phyloP scores from a whole-genome alignment of 164 flowering plant species.

The grape (Vitis vinifera) region DNA sequence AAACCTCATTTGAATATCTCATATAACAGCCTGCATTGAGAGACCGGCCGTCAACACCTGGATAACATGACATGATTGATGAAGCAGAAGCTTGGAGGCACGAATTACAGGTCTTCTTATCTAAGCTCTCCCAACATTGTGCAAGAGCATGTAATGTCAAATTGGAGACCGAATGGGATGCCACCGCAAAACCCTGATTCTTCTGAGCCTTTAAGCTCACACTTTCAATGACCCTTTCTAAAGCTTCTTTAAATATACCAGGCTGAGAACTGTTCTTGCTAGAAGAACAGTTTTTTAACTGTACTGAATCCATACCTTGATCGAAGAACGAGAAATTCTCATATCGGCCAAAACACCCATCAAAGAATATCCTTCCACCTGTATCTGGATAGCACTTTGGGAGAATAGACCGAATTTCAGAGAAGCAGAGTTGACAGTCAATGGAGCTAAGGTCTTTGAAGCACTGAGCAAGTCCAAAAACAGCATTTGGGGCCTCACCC shows the following conservation, averaged over 20 bases:
- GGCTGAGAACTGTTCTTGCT: neutral
- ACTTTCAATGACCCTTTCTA: slow-evolving; percentile 6
- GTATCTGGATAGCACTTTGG: slow-evolving; percentile 12
- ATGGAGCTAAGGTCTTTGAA: slow-evolving; percentile 17
- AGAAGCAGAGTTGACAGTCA: slow-evolving; percentile 20
- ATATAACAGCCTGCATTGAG: slow-evolving; percentile 21
- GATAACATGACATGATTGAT: slow-evolving; percentile 16
- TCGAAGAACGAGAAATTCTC: slow-evolving; percentile 17
- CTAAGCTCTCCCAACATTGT: slow-evolving; percentile 22
- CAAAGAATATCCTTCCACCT: slow-evolving; percentile 13
- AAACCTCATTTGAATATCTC: slow-evolving; percentile 17
- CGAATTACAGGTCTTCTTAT: slow-evolving; percentile 13
- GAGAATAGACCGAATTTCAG: slow-evolving; percentile 11
- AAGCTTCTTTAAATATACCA: neutral
- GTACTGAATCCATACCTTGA: slow-evolving; percentile 5
- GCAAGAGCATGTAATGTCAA: slow-evolving; percentile 12
- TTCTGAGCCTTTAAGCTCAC: slow-evolving; percentile 10
- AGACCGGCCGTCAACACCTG: slow-evolving; percentile 17
- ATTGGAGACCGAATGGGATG: slow-evolving; percentile 5
- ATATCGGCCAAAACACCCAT: slow-evolving; percentile 15
- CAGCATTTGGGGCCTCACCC: slow-evolving; percentile 9
- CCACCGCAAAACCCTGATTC: slow-evolving; percentile 12
- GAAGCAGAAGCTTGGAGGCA: slow-evolving; percentile 18
- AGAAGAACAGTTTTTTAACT: slow-evolving; percentile 4
- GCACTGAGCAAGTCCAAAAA: slow-evolving; percentile 22